phyloP scores from a whole-genome alignment of 1,139 yeast genomes.

The Taiozyma onychis region DNA sequence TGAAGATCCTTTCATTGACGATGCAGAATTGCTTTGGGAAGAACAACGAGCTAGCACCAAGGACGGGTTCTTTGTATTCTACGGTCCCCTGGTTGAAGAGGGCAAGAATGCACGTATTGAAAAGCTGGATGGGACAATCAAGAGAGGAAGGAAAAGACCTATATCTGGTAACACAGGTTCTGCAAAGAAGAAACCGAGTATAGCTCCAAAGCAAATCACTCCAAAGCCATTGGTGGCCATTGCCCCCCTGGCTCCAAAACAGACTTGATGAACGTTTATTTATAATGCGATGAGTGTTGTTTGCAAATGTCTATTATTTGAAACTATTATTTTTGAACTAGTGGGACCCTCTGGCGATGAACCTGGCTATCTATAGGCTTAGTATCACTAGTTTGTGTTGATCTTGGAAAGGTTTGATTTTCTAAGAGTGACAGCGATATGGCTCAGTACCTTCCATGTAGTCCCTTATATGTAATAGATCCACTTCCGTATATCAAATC shows the following conservation, averaged over 20 bases:
- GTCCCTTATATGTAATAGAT: no score
- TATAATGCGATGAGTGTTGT: no score
- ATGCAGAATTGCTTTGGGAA: conserved; percentile 86
- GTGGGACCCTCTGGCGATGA: no score
- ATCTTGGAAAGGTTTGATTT: no score
- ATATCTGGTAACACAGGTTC: conserved; percentile 5
- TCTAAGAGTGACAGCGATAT: no score
- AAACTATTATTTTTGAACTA: no score
- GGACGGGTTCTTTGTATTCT: conserved; percentile 94
- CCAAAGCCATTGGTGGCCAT: conserved; percentile 3
- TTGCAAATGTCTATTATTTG: no score
- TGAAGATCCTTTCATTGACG: conserved; percentile 96
- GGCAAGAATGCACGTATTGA: conserved; percentile 37
- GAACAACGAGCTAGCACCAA: conserved; percentile 89
- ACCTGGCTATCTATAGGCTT: no score
- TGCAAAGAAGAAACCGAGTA: conserved; percentile 10
- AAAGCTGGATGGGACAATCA: conserved; percentile 35
- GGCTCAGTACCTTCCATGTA: no score
- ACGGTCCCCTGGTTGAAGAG: conserved; percentile 87
- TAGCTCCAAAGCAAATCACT: background rate
- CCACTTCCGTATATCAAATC: no score
- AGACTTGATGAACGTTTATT: background rate
- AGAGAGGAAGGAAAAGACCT: conserved; percentile 27
- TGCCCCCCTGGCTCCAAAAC: conserved; percentile 2
- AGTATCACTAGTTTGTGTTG: no score